Base-by-base conservation (phyloP, 208 protist species). In the Leishmania lainsoni region DNA sequence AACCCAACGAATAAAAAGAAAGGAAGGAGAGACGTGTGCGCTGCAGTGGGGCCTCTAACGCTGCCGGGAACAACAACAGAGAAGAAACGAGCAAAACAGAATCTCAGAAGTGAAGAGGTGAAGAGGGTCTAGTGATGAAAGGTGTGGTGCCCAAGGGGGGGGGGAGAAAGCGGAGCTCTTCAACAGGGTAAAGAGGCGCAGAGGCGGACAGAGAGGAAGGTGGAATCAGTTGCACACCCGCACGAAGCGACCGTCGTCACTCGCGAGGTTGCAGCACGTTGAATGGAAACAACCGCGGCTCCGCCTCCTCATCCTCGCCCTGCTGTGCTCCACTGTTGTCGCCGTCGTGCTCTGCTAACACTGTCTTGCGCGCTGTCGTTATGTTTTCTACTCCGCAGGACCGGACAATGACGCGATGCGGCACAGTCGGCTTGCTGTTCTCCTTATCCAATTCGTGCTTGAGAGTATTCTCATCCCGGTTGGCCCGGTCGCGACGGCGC, bases 401-500 rank as follows among this genome's bases (percentile, higher is more conserved):
- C 3, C 82, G 82, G 42, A 86, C 74, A 54, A 86, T 75, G 5
- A 54, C 29, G n/a, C 75, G 77, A 14, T 80, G 82, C 12, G 61
- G 63, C 49, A 16, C 59, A 3, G 49, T 12, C 6, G 71, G 65
- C 42, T 42, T 76, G 58, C 76, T 75, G 51, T 79, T 82, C 56
- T 83, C 76, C 59, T 84, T 83, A 9, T 39, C 83, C 17, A 39
- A 14, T 14, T 5, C 56, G 22, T 65, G 54, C 35, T 48, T 56
- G 51, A 26, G 20, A 32, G 9, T 59, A 14, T 56, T 51, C 12
- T 71, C 70, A 42, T 80, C 84, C 3, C 76, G 74, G 14, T 71
- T 80, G 8, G 56, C 77, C 10, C 85, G 81, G 22, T 88, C 83
- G 9, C 81, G 84, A 17, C 85, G 81, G 3, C 87, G 87, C 68